Percentiles rank a stretch among this genome's conserved stretches.
These are phyloP conservation scores for Lipomyces spencermartinsiae DNA, from an alignment of 805 yeast genomes.

Conservation along the genomic window DNA sequence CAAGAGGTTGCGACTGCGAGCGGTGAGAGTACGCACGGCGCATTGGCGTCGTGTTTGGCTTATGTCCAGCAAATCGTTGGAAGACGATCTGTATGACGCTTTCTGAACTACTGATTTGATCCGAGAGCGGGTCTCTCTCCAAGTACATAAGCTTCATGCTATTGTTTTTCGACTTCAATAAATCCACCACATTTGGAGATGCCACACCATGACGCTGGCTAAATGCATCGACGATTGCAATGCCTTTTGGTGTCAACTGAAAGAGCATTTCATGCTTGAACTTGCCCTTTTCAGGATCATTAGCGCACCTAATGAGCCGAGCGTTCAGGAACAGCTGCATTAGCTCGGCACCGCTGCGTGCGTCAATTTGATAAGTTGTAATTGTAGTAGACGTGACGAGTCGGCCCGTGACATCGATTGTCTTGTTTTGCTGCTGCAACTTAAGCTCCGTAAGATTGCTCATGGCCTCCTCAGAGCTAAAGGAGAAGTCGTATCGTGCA, in stretches of 20 bases:
- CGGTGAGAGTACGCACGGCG: neutral
- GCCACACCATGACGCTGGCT: conserved; percentile 62
- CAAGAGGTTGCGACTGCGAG: neutral
- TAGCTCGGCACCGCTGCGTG: conserved; percentile 15
- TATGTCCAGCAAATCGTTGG: conserved; percentile 63
- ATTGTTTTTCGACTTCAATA: conserved; percentile 65
- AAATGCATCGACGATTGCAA: conserved; percentile 68
- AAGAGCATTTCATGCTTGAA: conserved; percentile 24
- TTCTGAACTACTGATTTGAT: conserved; percentile 65
- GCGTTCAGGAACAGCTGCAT: conserved; percentile 32
- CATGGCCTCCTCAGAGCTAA: conserved; percentile 60
- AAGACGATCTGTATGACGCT: conserved; percentile 72
- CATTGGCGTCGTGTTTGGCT: conserved; percentile 56
- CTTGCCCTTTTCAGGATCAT: conserved; percentile 14
- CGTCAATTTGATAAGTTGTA: conserved; percentile 36
- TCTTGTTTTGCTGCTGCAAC: conserved; percentile 56
- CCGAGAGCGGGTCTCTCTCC: conserved; percentile 66
- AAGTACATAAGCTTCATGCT: conserved; percentile 73
- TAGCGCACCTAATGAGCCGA: conserved; percentile 27
- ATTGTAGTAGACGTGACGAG: conserved; percentile 48
- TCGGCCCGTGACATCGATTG: conserved; percentile 37
- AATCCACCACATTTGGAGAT: conserved; percentile 49
- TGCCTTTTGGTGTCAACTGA: conserved; percentile 94
- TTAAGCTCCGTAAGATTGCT: conserved; percentile 56
- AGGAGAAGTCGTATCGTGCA: conserved; percentile 58